phyloP scores from a whole-genome alignment of 208 protist species.

The Chromosphaera perkinsii region DNA sequence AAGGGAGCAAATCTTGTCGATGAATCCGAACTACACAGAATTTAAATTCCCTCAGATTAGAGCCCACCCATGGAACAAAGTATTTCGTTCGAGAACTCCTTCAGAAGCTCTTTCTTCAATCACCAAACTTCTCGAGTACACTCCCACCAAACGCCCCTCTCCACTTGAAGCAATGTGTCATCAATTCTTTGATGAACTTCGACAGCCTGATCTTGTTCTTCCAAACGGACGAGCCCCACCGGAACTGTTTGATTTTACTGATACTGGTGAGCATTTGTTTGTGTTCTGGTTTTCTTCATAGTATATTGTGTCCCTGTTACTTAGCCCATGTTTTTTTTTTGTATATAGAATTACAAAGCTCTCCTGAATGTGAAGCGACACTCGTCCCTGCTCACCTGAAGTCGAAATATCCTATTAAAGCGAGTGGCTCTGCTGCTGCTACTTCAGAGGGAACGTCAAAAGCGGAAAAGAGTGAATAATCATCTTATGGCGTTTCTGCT shows the following conservation, averaged over 20 bases:
- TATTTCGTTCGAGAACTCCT: constrained; percentile 68
- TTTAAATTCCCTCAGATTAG: constrained; percentile 83
- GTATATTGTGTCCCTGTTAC: no score
- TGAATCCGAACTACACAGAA: constrained; percentile 85
- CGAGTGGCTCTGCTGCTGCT: no score
- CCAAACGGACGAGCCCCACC: constrained; percentile 29
- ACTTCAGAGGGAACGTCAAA: no score
- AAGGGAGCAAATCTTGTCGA: constrained; percentile 72
- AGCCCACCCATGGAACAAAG: constrained; percentile 82
- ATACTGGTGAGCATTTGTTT: no score
- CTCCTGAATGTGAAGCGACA: no score
- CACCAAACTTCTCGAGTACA: constrained; percentile 81
- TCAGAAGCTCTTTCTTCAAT: constrained; percentile 82
- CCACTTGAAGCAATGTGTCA: constrained; percentile 83
- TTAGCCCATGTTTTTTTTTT: no score
- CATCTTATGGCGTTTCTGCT: no score
- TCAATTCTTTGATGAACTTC: constrained; percentile 95
- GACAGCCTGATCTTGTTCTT: constrained; percentile 17
- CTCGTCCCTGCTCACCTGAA: no score
- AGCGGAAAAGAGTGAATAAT: no score
- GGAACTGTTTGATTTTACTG: constrained; percentile 35
- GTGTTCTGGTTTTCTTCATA: no score
- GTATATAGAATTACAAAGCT: no score
- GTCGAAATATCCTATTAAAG: no score
- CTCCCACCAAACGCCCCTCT: constrained; percentile 72